A percentile compares a stretch with the other conserved stretches of the same genome.
Evolutionary conservation across 1,284 basidiomycete species (phyloP).

Genomic region (Takashimella koratensis): DNA sequence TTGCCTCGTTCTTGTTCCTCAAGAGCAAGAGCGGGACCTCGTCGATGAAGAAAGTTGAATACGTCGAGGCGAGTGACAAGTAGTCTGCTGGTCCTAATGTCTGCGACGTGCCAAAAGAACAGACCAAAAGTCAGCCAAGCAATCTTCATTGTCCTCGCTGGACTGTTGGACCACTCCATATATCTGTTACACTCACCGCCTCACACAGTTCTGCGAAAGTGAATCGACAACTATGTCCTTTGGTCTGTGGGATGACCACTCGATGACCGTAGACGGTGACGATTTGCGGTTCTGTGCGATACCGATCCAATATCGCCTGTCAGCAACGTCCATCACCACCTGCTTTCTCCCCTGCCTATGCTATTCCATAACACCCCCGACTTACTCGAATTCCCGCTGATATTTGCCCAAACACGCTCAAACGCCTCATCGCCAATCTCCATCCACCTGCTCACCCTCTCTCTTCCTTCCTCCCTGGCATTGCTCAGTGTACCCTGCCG

Average conservation of each 20-base stretch:
- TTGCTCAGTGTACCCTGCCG: conserved; percentile 17
- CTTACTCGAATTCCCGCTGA: conserved; percentile 8
- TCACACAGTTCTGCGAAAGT: conserved; percentile 63
- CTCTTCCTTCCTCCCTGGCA: conserved; percentile 38
- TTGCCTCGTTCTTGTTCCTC: conserved; percentile 62
- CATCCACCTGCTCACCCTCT: conserved; percentile 25
- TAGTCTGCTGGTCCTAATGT: conserved; percentile 69
- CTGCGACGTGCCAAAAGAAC: conserved; percentile 24
- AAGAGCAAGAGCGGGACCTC: conserved; percentile 59
- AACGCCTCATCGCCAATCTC: conserved; percentile 30
- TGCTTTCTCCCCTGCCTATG: conserved; percentile 8
- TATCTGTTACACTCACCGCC: conserved; percentile 52
- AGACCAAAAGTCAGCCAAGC: not conserved
- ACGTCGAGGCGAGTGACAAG: conserved; percentile 60
- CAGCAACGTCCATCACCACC: conserved; percentile 33
- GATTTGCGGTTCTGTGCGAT: conserved; percentile 11
- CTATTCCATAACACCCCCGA: not conserved
- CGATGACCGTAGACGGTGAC: conserved; percentile 56
- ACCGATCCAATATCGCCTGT: too few relatives aligned
- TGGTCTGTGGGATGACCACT: conserved; percentile 55
- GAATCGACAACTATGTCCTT: conserved; percentile 54
- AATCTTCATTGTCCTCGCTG: too few relatives aligned
- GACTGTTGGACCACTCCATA: too few relatives aligned
- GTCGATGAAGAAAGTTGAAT: conserved; percentile 59
- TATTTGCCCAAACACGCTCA: conserved; percentile 35